Evolutionary conservation across 345 rosid species (phyloP), one percentile per base, ranked within the genome.

Genomic region (Garcia nutans): DNA sequence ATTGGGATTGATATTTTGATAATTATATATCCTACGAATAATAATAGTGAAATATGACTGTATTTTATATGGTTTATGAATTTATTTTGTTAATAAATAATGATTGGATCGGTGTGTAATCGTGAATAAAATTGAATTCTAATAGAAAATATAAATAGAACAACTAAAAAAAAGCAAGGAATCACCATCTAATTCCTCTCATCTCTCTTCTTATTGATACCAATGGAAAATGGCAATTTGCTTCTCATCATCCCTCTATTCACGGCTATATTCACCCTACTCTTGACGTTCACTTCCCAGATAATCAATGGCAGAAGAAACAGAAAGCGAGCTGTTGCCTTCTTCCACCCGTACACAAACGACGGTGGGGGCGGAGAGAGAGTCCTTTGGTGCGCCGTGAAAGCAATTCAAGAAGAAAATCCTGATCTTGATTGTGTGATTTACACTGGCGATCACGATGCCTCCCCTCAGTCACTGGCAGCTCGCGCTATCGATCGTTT

Each of bases 331-430:
- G 89, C 97, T 0, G 97, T 90, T 49, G 98, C 85, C 0, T 95
- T 93, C 89, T 93, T 95, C 85, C 99, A 95, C 65, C 99, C 98
- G 1, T 91, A 85, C 89, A 91, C 98, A 26, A 91, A 95, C 84
- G 99, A 93, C 79, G 99, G 98, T 20, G 99, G 99, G 42, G 98
- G 99, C 68, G 97, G 99, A 11, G 99, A 95, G 83, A 82, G 99
- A 77, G 99, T 93, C 45, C 90, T 95, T 50, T 95, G 99, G 99
- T 95, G 97, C 79, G 91, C 99, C 22, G 94, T 93, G 64, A 93
- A 85, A 87, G 96, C 97, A 19, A 86, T 95, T 74, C 97, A 95
- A 75, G 97, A 95, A 60, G 93, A 89, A 68, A 72, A 20, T 47
- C 89, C 94, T 6, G 86, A 89, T 81, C 89, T 95, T 37, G 85